phyloP scores from a whole-genome alignment of 441 rosid species.

The Flueggea neowawraea region DNA sequence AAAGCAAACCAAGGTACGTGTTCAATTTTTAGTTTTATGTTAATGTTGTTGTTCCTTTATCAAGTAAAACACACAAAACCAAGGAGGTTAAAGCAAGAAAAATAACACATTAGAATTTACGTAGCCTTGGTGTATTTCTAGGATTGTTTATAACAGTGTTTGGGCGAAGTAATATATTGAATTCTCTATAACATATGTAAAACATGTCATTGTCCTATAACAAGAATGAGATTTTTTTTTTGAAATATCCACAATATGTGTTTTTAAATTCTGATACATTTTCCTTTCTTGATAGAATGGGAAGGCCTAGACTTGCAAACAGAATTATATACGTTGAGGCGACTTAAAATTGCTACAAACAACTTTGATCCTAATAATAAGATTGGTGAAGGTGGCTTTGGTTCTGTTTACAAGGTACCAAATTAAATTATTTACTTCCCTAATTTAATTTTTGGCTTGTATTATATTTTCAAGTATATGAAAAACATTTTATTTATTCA shows the following conservation, averaged over 20 bases:
- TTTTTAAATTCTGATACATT: neutral
- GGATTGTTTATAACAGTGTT: too few relatives aligned
- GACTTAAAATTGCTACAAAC: slow-evolving; percentile 43
- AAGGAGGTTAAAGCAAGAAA: too few relatives aligned
- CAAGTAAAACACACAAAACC: too few relatives aligned
- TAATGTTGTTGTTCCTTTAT: neutral
- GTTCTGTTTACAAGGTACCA: slow-evolving; percentile 43
- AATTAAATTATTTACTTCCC: neutral
- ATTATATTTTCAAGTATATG: too few relatives aligned
- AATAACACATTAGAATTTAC: too few relatives aligned
- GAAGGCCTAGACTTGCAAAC: slow-evolving; percentile 28
- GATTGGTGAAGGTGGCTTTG: slow-evolving; percentile 61
- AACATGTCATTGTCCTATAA: too few relatives aligned
- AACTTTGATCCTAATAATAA: slow-evolving; percentile 33
- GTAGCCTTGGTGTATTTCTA: too few relatives aligned
- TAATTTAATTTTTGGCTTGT: neutral
- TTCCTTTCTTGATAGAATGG: slow-evolving; percentile 19
- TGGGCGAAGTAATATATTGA: too few relatives aligned
- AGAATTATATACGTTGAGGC: slow-evolving; percentile 29
- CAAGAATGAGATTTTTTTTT: too few relatives aligned
- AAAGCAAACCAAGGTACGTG: slow-evolving; percentile 32
- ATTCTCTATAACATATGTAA: too few relatives aligned
- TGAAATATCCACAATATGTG: too few relatives aligned
- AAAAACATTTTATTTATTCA: slow-evolving; percentile 10
- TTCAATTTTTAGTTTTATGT: neutral